Evolutionary conservation across 805 yeast genomes (phyloP), one percentile per base, ranked within the genome.

Genomic region (Saccharomycopsis malanga): DNA sequence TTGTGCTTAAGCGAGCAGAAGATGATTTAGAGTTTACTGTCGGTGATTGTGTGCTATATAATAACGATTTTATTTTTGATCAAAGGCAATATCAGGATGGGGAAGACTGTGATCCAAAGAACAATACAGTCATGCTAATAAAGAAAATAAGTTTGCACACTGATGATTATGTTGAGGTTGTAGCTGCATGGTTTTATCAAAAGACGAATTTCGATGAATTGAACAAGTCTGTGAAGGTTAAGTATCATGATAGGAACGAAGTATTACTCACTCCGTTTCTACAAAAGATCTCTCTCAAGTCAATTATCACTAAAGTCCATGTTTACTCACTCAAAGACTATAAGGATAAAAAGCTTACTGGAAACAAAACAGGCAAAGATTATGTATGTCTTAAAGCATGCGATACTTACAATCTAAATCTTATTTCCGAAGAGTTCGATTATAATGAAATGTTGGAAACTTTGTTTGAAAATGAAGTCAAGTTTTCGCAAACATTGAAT

Each of bases 321-420:
- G 49, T 51, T 27, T 24, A 21, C 12, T 29, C 37, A 12, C 4
- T 9, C 9, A 10, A 20, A 14, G 35, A 39, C 15, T 42, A 29
- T n/a, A 18, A 23, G 14, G 42, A 39, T 17, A 24, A 27, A 12
- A 34, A 24, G 7, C 22, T 37, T 4, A 20, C 24, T 29, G 41
- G 27, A 9, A 44, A 37, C 32, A 59, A 61, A 37, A 27, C 54
- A 3, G 58, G 59, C 17, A 48, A 58, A 4, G 60, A 66, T 3
- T 74, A 61, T 46, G 53, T 71, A 22, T 73, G 77, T 52, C 57
- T 69, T 39, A 58, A 73, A 48, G 72, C 70, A n/a, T 57, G 70
- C 45, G 72, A 71, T 53, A 58, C 62, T 10, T 56, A 56, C 4
- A 67, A 64, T 1, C 65, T 60, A 4, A 54, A 52, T 35, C 57